A percentile compares a stretch with the other conserved stretches of the same genome.
Conservation (phyloP, 805 yeast species). For the Nakazawaea wickerhamii region DNA sequence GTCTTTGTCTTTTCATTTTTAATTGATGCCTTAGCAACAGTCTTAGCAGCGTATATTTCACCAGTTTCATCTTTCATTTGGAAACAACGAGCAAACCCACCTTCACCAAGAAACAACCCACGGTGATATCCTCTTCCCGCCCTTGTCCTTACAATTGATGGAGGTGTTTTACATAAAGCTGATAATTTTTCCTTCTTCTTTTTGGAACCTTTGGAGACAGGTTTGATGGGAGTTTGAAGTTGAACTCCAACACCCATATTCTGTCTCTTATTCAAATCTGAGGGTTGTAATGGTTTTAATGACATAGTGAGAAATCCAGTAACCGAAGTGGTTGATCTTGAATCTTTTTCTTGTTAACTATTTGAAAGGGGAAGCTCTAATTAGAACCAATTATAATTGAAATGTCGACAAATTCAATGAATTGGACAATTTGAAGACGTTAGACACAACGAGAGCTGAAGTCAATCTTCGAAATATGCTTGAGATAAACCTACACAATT, state of each 20-base stretch:
- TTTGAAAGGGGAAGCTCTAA: background rate
- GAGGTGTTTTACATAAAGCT: conserved; percentile 93
- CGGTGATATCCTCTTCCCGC: conserved; percentile 85
- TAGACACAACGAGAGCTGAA: too few species aligned
- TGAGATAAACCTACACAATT: background rate
- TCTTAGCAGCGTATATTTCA: conserved; percentile 88
- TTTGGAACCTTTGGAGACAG: conserved; percentile 33
- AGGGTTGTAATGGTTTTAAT: conserved; percentile 12
- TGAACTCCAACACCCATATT: background rate
- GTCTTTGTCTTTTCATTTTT: conserved; percentile 85
- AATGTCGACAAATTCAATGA: background rate
- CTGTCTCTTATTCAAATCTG: conserved; percentile 13
- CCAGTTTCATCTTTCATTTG: conserved; percentile 92
- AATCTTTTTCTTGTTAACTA: background rate
- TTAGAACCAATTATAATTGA: background rate
- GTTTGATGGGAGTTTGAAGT: conserved; percentile 34
- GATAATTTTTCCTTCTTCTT: conserved; percentile 87
- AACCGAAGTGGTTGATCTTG: background rate
- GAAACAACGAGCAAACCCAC: conserved; percentile 98
- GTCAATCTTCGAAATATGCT: too few species aligned
- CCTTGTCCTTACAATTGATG: conserved; percentile 83
- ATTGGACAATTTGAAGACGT: background rate
- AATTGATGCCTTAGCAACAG: conserved; percentile 94
- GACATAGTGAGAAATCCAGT: conserved; percentile 7
- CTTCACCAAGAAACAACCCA: conserved; percentile 91